Evolutionary conservation across 2,329 filamentous ascomycete species (phyloP).

Genomic region (Phaeophleospora eucalypticola): DNA sequence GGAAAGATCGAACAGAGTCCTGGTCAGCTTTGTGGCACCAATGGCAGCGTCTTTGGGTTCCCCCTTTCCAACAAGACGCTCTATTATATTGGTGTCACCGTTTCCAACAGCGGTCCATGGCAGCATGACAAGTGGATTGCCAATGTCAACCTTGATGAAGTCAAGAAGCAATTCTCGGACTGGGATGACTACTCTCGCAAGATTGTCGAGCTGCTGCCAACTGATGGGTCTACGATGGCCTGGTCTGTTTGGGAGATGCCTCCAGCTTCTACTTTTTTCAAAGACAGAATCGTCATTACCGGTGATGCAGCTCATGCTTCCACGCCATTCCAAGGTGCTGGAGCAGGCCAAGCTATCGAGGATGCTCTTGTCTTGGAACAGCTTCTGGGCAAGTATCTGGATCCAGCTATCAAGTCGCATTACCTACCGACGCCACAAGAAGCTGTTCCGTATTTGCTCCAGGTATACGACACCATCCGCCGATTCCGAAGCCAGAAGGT

Average conservation of each 20-base stretch:
- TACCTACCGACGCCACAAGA: background rate
- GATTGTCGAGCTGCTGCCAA: conserved; percentile 7
- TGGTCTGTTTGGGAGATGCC: conserved; percentile 40
- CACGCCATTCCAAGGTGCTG: conserved; percentile 38
- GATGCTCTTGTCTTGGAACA: conserved; percentile 20
- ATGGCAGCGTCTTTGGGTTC: conserved; percentile 38
- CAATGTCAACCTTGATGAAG: conserved; percentile 4
- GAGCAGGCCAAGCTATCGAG: conserved; percentile 29
- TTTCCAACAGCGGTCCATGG: conserved; percentile 39
- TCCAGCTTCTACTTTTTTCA: conserved; percentile 38
- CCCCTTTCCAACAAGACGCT: conserved; percentile 53
- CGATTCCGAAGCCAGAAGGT: conserved; percentile 10
- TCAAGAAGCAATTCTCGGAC: conserved; percentile 2
- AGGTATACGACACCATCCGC: conserved; percentile 9
- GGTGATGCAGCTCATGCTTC: conserved; percentile 32
- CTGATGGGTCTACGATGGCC: conserved; percentile 8
- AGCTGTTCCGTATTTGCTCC: conserved; percentile 1
- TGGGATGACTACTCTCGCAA: conserved; percentile 23
- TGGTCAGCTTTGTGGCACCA: conserved; percentile 35
- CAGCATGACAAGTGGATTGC: conserved; percentile 39
- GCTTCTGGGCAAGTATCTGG: conserved; percentile 4
- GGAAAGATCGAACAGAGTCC: conserved; percentile 44
- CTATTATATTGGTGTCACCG: conserved; percentile 51
- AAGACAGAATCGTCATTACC: conserved; percentile 40
- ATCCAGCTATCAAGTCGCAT: background rate